Evolutionary conservation across 169 alveolate species (phyloP).

Genomic region (Plasmodium sp.): DNA sequence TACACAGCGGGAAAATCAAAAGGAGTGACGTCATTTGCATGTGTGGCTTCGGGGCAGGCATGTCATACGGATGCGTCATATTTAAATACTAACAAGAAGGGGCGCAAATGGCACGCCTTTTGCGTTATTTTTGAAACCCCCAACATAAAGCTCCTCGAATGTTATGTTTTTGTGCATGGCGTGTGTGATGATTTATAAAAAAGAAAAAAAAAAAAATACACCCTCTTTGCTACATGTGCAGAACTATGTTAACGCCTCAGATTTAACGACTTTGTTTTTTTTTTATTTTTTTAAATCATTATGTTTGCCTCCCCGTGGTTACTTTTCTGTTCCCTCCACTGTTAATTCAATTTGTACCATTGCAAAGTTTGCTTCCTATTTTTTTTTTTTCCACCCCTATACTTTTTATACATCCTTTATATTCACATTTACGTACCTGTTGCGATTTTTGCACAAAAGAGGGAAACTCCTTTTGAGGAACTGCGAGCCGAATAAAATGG

Average conservation of each 20-base stretch:
- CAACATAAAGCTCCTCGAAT: neutral
- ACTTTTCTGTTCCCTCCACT: neutral
- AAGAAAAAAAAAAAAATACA: neutral
- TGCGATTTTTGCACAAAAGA: neutral
- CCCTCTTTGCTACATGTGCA: neutral
- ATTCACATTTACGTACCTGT: neutral
- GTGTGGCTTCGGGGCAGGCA: slow-evolving; percentile 86
- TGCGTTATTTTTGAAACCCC: neutral
- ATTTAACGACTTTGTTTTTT: neutral
- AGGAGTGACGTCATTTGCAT: slow-evolving; percentile 77
- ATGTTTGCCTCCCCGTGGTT: neutral
- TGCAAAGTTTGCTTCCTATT: neutral
- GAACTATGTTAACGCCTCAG: neutral
- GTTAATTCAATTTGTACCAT: neutral
- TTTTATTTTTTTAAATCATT: neutral
- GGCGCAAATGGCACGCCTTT: neutral
- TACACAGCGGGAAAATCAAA: slow-evolving; percentile 75
- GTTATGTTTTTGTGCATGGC: neutral
- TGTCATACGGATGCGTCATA: slow-evolving; percentile 80
- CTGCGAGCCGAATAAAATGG: neutral
- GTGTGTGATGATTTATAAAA: neutral
- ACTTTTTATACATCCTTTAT: neutral
- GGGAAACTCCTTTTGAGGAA: neutral
- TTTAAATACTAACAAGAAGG: slow-evolving; percentile 72
- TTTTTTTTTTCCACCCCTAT: neutral